phyloP scores from a whole-genome alignment of 345 rosid species.

The Eucalyptus polyanthemos region DNA sequence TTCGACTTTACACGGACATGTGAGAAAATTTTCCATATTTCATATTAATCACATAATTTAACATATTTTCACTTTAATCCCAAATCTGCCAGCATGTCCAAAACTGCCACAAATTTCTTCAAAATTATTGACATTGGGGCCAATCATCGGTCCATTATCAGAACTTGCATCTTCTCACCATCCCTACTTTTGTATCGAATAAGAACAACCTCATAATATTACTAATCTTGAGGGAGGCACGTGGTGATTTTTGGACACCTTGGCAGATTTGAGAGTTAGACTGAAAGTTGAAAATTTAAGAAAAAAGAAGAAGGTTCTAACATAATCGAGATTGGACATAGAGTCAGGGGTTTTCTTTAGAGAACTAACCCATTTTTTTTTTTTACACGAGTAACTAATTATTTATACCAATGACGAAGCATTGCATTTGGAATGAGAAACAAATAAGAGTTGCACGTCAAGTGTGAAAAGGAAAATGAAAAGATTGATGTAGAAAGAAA shows the following conservation, averaged over 20 bases:
- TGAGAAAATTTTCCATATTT: background rate
- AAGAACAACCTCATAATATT: background rate
- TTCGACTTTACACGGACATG: background rate
- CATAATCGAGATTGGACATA: background rate
- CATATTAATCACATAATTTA: background rate
- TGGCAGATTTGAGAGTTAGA: background rate
- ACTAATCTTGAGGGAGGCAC: background rate
- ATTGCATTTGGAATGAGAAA: background rate
- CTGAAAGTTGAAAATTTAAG: no score
- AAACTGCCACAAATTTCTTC: background rate
- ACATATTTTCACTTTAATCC: no score
- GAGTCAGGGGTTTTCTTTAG: background rate
- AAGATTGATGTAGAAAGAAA: background rate
- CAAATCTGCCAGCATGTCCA: accelerated
- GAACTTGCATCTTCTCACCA: background rate
- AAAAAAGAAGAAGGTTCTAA: background rate
- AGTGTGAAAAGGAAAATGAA: background rate
- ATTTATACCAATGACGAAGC: background rate
- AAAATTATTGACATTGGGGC: no score
- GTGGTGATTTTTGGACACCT: background rate
- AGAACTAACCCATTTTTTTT: background rate
- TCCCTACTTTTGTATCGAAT: background rate
- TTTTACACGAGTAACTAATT: background rate
- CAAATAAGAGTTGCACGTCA: background rate
- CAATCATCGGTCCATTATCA: background rate